A percentile compares a stretch with the other conserved stretches of the same genome.
These are phyloP conservation scores for Pulveroboletus sp. DNA, from an alignment of 768 basidiomycete genomes.

Conservation along the genomic window DNA sequence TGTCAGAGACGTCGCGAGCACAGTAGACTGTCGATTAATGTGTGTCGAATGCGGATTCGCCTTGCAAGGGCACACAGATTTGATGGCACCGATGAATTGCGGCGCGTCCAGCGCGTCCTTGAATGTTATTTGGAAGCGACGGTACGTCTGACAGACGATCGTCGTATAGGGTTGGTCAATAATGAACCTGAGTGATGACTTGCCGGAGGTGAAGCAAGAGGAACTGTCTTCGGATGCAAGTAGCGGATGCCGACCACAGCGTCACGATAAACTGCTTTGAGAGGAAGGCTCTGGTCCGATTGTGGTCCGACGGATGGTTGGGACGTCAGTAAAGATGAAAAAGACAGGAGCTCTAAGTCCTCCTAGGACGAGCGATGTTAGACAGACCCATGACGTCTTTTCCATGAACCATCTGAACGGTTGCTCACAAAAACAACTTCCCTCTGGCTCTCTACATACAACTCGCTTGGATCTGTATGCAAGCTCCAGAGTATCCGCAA, in stretches of 20 bases:
- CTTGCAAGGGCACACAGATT: slow-evolving; percentile 72
- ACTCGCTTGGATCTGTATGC: slow-evolving; percentile 35
- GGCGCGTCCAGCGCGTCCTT: slow-evolving; percentile 42
- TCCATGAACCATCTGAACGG: neutral
- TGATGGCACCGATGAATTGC: slow-evolving; percentile 60
- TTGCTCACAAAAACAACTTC: slow-evolving; percentile 66
- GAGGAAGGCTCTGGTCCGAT: slow-evolving; percentile 55
- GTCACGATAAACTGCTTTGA: slow-evolving; percentile 78
- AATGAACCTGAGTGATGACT: slow-evolving; percentile 6
- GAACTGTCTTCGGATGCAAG: slow-evolving; percentile 43
- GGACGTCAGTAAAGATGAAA: slow-evolving; percentile 45
- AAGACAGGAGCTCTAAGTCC: slow-evolving; percentile 69
- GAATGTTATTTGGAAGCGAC: slow-evolving; percentile 77
- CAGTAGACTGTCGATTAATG: slow-evolving; percentile 15
- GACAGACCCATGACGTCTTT: neutral
- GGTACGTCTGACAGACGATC: slow-evolving; percentile 48
- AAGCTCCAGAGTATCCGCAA: slow-evolving; percentile 65
- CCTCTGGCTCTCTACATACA: slow-evolving; percentile 40
- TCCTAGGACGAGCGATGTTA: slow-evolving; percentile 45
- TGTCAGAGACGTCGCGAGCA: slow-evolving; percentile 12
- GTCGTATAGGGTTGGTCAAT: slow-evolving; percentile 2
- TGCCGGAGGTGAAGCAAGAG: slow-evolving; percentile 31
- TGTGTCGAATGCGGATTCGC: slow-evolving; percentile 40
- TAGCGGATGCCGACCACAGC: slow-evolving; percentile 73
- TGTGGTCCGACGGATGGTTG: slow-evolving; percentile 28